Percentiles rank a stretch among this genome's conserved stretches.
Conservation (phyloP, 179 eudicot species). For the Beta macrorhiza region DNA sequence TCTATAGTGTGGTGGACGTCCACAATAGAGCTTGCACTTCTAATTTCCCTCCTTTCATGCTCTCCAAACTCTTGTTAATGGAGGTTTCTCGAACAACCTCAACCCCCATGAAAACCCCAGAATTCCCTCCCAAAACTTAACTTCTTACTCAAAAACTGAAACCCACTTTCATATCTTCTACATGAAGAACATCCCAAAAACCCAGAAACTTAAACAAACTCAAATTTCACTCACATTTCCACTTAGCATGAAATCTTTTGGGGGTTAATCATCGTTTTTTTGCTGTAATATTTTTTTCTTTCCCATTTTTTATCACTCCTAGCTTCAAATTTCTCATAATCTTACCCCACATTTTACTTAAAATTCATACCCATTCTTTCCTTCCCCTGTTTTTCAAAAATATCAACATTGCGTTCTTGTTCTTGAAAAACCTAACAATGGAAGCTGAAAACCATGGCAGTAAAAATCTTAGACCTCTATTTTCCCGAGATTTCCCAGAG, state of each 20-base stretch:
- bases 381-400: slow-evolving; percentile 3
- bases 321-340: not conserved
- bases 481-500: slow-evolving; percentile 23
- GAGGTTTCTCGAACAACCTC: not conserved
- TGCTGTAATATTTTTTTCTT: not conserved
- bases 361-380: not conserved
- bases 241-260: not conserved
- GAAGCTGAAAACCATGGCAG: not conserved
- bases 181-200: not conserved
- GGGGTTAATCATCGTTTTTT: not conserved
- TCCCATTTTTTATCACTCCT: not conserved
- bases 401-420: not conserved
- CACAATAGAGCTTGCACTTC: no score
- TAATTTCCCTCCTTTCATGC: not conserved
- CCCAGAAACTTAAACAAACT: not conserved
- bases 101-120: not conserved
- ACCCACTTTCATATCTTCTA: not conserved
- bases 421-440: not conserved
- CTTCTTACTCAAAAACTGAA: no score
- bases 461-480: not conserved
- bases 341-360: not conserved
- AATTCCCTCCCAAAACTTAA: no score
- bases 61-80: not conserved
- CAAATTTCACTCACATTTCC: not conserved
- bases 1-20: no score